Conservation (phyloP, 2,329 filamentous ascomycete species). For the Paraphaeosphaeria minitans region DNA sequence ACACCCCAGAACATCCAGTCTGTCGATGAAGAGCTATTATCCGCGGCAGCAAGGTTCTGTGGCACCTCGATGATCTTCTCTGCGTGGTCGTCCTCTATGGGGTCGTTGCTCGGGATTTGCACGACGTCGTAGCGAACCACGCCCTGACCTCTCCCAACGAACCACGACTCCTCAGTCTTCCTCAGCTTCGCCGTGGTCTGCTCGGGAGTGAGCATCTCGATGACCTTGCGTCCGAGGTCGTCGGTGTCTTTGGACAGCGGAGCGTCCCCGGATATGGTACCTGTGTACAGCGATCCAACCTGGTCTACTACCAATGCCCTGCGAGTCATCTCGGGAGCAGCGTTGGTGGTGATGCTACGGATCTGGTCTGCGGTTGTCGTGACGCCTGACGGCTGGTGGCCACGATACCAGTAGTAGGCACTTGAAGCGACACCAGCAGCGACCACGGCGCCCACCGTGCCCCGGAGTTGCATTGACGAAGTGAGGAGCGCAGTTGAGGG, state of each 20-base stretch:
- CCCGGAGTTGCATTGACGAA: slow-evolving; percentile 77
- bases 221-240: slow-evolving; percentile 79
- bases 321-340: slow-evolving; percentile 56
- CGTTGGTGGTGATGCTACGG: slow-evolving; percentile 39
- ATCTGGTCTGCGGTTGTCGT: slow-evolving; percentile 36
- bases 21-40: slow-evolving; percentile 63
- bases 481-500: slow-evolving; percentile 56
- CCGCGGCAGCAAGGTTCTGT: slow-evolving; percentile 60
- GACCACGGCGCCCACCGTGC: slow-evolving; percentile 68
- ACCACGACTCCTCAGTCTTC: slow-evolving; percentile 87
- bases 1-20: slow-evolving; percentile 99
- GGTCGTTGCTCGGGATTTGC: slow-evolving; percentile 93
- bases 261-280: slow-evolving; percentile 81
- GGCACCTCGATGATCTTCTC: slow-evolving; percentile 97
- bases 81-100: slow-evolving; percentile 97
- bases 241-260: slow-evolving; percentile 88
- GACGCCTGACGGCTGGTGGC: slow-evolving; percentile 25
- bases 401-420: slow-evolving; percentile 75
- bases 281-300: slow-evolving; percentile 81
- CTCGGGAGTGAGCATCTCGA: slow-evolving; percentile 96
- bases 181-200: slow-evolving; percentile 90
- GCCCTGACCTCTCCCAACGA: slow-evolving; percentile 85
- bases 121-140: slow-evolving; percentile 94
- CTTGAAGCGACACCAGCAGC: slow-evolving; percentile 73
- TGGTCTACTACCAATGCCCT: slow-evolving; percentile 85